Percentiles rank a stretch among this genome's conserved stretches.
These are phyloP conservation scores for Lichtheimia corymbifera DNA, from an alignment of 371 early-diverging fungal species.

Conservation along the genomic window DNA sequence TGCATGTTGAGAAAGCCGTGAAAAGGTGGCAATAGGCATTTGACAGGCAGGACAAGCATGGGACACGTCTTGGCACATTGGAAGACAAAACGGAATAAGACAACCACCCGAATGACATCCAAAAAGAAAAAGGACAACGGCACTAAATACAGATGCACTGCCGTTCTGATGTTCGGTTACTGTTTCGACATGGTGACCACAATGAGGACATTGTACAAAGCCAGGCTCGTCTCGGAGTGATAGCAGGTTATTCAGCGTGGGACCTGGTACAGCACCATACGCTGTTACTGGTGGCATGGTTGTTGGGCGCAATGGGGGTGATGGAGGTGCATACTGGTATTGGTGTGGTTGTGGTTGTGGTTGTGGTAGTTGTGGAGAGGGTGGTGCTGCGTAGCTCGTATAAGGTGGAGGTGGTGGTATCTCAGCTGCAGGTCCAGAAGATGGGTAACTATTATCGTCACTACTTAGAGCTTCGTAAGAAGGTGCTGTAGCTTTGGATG, in stretches of 20 bases:
- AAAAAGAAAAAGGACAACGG: conserved; percentile 6
- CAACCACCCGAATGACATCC: conserved; percentile 19
- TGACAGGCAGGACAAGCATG: conserved; percentile 19
- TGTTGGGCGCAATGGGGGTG: not conserved
- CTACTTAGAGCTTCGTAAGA: no score
- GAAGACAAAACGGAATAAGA: conserved; percentile 17
- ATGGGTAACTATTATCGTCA: no score
- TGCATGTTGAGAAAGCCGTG: conserved; percentile 8
- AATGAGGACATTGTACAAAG: conserved; percentile 13
- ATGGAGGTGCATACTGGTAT: not conserved
- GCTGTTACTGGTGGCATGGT: not conserved
- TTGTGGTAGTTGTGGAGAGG: not conserved
- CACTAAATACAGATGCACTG: conserved; percentile 9
- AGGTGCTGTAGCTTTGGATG: no score
- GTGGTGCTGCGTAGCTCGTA: conserved; percentile 1
- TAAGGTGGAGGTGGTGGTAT: conserved; percentile 1
- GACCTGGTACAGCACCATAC: not conserved
- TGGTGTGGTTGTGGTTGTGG: not conserved
- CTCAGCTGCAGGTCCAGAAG: no score
- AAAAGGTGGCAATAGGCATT: conserved; percentile 14
- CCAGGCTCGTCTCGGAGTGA: conserved; percentile 9
- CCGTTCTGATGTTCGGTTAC: conserved; percentile 15
- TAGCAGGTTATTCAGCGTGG: not conserved
- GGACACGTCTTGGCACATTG: conserved; percentile 14
- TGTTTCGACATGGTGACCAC: conserved; percentile 19